Percentiles rank a stretch among this genome's conserved stretches.
phyloP scores from a whole-genome alignment of 2,329 filamentous ascomycete genomes.

The Fusarium sp. region DNA sequence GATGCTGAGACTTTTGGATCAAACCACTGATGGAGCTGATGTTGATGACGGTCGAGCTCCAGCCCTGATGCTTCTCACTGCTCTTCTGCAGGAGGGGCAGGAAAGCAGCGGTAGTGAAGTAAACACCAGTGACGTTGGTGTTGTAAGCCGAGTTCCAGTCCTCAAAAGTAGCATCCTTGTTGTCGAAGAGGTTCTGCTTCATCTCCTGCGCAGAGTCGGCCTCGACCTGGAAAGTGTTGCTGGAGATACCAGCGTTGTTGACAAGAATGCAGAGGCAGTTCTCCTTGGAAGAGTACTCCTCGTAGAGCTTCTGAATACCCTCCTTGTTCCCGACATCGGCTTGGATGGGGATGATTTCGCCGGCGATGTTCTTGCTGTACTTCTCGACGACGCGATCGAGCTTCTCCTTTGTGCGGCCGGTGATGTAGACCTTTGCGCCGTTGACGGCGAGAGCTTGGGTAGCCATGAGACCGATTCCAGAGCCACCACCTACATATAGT shows the following conservation, averaged over 20 bases:
- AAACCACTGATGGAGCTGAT: conserved; percentile 76
- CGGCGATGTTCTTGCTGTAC: conserved; percentile 65
- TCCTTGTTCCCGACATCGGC: conserved; percentile 74
- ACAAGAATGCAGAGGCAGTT: conserved; percentile 72
- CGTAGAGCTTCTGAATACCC: conserved; percentile 68
- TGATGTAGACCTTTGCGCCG: conserved; percentile 78
- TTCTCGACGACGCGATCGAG: conserved; percentile 70
- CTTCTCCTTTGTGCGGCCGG: conserved; percentile 73
- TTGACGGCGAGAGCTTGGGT: conserved; percentile 75
- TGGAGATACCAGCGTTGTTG: conserved; percentile 76
- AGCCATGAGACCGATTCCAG: conserved; percentile 77
- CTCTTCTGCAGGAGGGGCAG: conserved; percentile 70
- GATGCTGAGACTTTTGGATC: conserved; percentile 72
- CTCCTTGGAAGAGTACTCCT: conserved; percentile 67
- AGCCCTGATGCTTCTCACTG: conserved; percentile 57
- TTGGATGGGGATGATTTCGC: conserved; percentile 69
- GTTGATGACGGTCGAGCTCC: conserved; percentile 73
- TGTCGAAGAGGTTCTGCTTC: conserved; percentile 75
- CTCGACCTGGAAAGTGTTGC: conserved; percentile 66
- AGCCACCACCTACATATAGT: conserved; percentile 59
- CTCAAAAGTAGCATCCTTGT: conserved; percentile 67
- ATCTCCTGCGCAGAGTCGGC: conserved; percentile 64
- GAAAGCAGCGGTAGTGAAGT: conserved; percentile 73
- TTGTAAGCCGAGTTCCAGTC: conserved; percentile 80
- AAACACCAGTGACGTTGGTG: conserved; percentile 79